These are phyloP conservation scores for Penicillium crustosum DNA, from an alignment of 2,329 filamentous ascomycete genomes.

Conservation along the genomic window DNA sequence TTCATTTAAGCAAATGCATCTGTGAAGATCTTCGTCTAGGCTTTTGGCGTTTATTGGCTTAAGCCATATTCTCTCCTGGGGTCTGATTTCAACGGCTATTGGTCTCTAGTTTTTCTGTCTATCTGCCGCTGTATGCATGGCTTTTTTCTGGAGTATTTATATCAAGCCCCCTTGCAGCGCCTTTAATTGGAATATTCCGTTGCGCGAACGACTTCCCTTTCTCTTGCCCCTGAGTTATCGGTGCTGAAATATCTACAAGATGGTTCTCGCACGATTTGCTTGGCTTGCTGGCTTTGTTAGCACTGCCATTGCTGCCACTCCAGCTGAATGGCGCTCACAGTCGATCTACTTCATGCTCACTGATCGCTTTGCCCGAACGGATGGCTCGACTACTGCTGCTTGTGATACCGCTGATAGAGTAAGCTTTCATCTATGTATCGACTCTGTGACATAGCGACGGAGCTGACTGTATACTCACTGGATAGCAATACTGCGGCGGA, in stretches of 20 bases:
- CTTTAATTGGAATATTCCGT: neutral
- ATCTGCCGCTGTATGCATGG: neutral
- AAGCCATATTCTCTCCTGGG: neutral
- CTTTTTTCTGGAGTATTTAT: neutral
- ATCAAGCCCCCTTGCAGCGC: neutral
- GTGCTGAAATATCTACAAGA: neutral
- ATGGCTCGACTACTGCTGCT: slow-evolving; percentile 37
- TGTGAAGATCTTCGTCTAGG: neutral
- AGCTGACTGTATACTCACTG: neutral
- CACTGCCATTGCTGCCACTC: slow-evolving; percentile 32
- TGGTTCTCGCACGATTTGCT: slow-evolving; percentile 21
- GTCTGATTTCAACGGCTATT: neutral
- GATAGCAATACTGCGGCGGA: slow-evolving; percentile 43
- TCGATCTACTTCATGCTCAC: slow-evolving; percentile 50
- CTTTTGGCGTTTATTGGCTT: neutral
- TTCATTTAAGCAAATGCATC: neutral
- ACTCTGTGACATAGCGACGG: neutral
- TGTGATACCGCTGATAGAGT: slow-evolving; percentile 32
- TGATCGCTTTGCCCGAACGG: slow-evolving; percentile 46
- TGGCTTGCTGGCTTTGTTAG: slow-evolving; percentile 22
- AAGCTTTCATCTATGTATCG: neutral
- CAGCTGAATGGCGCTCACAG: slow-evolving; percentile 42
- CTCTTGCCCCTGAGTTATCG: neutral
- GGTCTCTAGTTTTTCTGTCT: no score
- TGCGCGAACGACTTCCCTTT: neutral